Evolutionary conservation across 208 protist genomes (phyloP).

Genomic region (Trypanosoma avium): DNA sequence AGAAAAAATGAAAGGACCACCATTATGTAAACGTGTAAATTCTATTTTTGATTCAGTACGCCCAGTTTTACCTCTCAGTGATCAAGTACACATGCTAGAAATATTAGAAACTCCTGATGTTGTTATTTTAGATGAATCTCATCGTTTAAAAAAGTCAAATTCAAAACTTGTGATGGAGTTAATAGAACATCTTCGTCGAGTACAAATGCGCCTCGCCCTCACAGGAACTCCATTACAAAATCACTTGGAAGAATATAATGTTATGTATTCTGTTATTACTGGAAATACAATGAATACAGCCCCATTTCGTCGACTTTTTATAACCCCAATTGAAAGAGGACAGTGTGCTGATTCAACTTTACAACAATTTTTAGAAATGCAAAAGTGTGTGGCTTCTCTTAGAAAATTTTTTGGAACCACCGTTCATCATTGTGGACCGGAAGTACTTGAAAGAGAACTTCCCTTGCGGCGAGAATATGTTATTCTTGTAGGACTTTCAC

Average conservation of each 20-base stretch:
- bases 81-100: slow-evolving; percentile 43
- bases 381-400: slow-evolving; percentile 67
- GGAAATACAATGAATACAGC: slow-evolving; percentile 44
- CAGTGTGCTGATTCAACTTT: slow-evolving; percentile 71
- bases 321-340: slow-evolving; percentile 58
- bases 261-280: slow-evolving; percentile 84
- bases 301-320: slow-evolving; percentile 66
- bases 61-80: slow-evolving; percentile 36
- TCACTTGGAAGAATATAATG: slow-evolving; percentile 88
- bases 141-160: slow-evolving; percentile 54
- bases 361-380: slow-evolving; percentile 76
- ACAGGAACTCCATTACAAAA: slow-evolving; percentile 92
- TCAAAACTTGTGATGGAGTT: slow-evolving; percentile 57
- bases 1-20: slow-evolving; percentile 12
- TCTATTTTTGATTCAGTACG: slow-evolving; percentile 35
- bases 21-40: slow-evolving; percentile 34
- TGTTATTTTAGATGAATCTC: slow-evolving; percentile 82
- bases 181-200: slow-evolving; percentile 37
- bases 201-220: slow-evolving; percentile 81
- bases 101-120: slow-evolving; percentile 70
- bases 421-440: slow-evolving; percentile 74
- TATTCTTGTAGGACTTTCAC: slow-evolving; percentile 64
- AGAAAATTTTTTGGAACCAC: slow-evolving; percentile 61
- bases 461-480: slow-evolving; percentile 67
- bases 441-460: slow-evolving; percentile 66